phyloP scores from a whole-genome alignment of 805 yeast species.

The Candida vaughaniae region DNA sequence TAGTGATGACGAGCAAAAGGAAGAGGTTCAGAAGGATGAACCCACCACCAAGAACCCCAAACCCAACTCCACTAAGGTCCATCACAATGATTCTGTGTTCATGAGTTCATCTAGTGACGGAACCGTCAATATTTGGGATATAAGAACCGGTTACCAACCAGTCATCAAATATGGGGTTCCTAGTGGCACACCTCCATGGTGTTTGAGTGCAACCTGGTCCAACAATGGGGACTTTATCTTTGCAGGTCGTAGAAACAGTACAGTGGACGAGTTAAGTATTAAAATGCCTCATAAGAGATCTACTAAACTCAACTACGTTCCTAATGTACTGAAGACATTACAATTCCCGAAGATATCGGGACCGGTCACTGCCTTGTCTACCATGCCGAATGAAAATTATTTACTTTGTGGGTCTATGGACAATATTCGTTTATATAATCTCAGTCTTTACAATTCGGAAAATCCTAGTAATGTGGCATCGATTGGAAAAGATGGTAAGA shows the following conservation, averaged over 20 bases:
- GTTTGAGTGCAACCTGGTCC: conserved; percentile 88
- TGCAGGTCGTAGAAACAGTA: conserved; percentile 87
- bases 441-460: conserved; percentile 45
- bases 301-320: conserved; percentile 18
- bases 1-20: conserved; percentile 32
- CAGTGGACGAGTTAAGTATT: conserved; percentile 73
- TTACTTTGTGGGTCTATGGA: conserved; percentile 87
- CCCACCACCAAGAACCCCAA: conserved; percentile 10
- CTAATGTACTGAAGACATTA: conserved; percentile 56
- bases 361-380: conserved; percentile 75
- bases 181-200: conserved; percentile 86
- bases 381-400: conserved; percentile 80
- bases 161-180: conserved; percentile 56
- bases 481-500: conserved; percentile 24
- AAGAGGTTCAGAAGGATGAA: conserved; percentile 16
- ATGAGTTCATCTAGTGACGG: conserved; percentile 86
- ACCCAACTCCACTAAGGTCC: conserved; percentile 21
- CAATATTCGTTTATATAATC: conserved; percentile 83
- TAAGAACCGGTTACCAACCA: conserved; percentile 41
- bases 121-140: conserved; percentile 77
- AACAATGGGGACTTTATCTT: conserved; percentile 73
- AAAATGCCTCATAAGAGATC: conserved; percentile 50
- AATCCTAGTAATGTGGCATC: conserved; percentile 16
- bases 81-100: conserved; percentile 51
- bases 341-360: conserved; percentile 87